phyloP scores from a whole-genome alignment of 2,329 filamentous ascomycete species.

The Aspergillus terreus region DNA sequence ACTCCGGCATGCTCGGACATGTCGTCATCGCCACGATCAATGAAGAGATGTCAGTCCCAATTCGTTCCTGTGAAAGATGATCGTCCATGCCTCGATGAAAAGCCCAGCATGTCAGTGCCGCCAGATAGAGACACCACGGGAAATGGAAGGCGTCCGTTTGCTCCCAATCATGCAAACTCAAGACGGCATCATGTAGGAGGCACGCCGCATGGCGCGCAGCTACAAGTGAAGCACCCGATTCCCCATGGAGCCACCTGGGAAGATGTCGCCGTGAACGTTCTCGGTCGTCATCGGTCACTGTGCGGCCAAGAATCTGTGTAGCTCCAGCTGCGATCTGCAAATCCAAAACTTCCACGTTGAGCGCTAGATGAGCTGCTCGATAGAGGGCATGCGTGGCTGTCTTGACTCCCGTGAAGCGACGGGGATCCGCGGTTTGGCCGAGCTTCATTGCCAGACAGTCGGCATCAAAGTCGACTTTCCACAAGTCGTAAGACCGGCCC shows the following conservation, averaged over 20 bases:
- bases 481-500: slow-evolving; percentile 52
- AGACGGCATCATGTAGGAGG: slow-evolving; percentile 50
- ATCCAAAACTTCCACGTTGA: slow-evolving; percentile 58
- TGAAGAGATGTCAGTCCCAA: slow-evolving; percentile 28
- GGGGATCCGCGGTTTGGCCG: slow-evolving; percentile 26
- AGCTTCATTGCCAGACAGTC: slow-evolving; percentile 44
- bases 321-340: slow-evolving; percentile 61
- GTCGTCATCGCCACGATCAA: slow-evolving; percentile 34
- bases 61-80: slow-evolving; percentile 40
- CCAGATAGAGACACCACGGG: slow-evolving; percentile 60
- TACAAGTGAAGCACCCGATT: slow-evolving; percentile 5
- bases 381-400: slow-evolving; percentile 55
- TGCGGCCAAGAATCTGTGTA: slow-evolving; percentile 54
- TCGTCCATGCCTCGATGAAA: slow-evolving; percentile 49
- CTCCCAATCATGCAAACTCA: slow-evolving; percentile 50
- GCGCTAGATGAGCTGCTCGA: slow-evolving; percentile 54
- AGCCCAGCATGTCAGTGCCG: slow-evolving; percentile 56
- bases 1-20: slow-evolving; percentile 31
- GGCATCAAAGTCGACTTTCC: slow-evolving; percentile 56
- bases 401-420: slow-evolving; percentile 47
- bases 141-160: slow-evolving; percentile 57
- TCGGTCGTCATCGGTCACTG: slow-evolving; percentile 51
- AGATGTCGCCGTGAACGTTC: slow-evolving; percentile 39
- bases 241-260: slow-evolving; percentile 18
- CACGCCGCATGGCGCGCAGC: slow-evolving; percentile 50